A percentile compares a stretch with the other conserved stretches of the same genome.
phyloP scores from a whole-genome alignment of 2,329 filamentous ascomycete genomes.

The Fusarium verticillioides region DNA sequence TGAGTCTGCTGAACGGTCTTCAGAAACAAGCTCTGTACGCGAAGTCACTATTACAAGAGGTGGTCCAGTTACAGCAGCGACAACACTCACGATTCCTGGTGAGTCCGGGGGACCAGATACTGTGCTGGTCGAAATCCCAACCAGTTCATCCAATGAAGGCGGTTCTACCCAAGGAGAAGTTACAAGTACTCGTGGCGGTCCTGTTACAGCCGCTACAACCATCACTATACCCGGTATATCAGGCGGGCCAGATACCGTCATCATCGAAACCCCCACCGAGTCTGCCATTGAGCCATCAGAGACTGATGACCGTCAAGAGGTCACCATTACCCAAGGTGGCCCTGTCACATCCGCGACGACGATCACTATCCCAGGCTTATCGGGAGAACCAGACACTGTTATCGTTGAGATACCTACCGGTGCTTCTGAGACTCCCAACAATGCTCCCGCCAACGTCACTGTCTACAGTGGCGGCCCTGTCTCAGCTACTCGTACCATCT shows the following conservation, averaged over 20 bases:
- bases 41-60: conserved; percentile 2
- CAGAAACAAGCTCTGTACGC: background rate
- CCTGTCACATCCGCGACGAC: background rate
- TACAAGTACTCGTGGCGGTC: background rate
- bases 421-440: background rate
- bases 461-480: conserved; percentile 1
- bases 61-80: background rate
- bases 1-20: background rate
- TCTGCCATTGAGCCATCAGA: background rate
- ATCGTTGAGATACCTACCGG: conserved; percentile 3
- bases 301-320: background rate
- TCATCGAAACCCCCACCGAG: background rate
- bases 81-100: background rate
- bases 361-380: background rate
- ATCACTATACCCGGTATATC: background rate
- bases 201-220: background rate
- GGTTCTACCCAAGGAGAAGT: background rate
- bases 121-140: conserved; percentile 7
- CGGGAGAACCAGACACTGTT: background rate
- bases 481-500: background rate
- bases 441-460: conserved; percentile 2
- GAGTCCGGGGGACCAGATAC: background rate
- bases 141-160: rapidly evolving
- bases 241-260: background rate
- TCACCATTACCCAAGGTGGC: background rate